These are phyloP conservation scores for Ophiostoma populinum DNA, from an alignment of 2,329 filamentous ascomycete species.

Conservation along the genomic window DNA sequence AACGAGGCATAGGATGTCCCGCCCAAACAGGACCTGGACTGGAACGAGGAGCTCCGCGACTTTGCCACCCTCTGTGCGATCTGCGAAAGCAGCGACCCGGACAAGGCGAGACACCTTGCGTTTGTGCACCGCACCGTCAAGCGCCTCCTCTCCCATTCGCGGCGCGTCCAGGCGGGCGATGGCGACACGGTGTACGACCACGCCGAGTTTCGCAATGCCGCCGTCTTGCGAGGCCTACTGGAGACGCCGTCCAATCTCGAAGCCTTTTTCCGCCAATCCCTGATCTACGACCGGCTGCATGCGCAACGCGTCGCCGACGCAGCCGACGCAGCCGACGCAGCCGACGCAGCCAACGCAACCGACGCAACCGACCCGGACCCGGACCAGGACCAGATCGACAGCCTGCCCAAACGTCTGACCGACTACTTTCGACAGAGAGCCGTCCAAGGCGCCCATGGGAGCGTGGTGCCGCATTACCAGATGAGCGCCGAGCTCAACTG, in stretches of 20 bases:
- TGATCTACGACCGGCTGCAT: conserved; percentile 34
- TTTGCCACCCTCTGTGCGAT: conserved; percentile 26
- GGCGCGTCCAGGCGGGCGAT: conserved; percentile 18
- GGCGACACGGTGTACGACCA: conserved; percentile 14
- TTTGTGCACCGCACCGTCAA: conserved; percentile 31
- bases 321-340: not conserved
- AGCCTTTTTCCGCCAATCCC: conserved; percentile 46
- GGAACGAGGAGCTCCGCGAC: conserved; percentile 24
- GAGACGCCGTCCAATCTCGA: conserved; percentile 31
- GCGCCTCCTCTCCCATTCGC: conserved; percentile 28
- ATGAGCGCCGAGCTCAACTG: conserved; percentile 54
- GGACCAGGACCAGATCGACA: not conserved
- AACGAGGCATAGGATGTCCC: conserved; percentile 26
- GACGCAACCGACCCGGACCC: no score
- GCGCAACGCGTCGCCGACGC: not conserved
- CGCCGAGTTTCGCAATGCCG: conserved; percentile 29
- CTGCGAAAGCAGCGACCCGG: conserved; percentile 18
- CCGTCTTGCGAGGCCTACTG: conserved; percentile 28
- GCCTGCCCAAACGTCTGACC: not conserved
- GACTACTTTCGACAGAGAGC: no score
- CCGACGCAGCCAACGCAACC: no score
- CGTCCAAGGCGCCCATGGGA: no score
- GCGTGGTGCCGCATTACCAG: conserved; percentile 26
- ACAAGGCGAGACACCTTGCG: conserved; percentile 27
- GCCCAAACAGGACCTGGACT: conserved; percentile 14